A percentile compares a stretch with the other conserved stretches of the same genome.
Evolutionary conservation across 768 basidiomycete species (phyloP).

Genomic region (Panus rudis): DNA sequence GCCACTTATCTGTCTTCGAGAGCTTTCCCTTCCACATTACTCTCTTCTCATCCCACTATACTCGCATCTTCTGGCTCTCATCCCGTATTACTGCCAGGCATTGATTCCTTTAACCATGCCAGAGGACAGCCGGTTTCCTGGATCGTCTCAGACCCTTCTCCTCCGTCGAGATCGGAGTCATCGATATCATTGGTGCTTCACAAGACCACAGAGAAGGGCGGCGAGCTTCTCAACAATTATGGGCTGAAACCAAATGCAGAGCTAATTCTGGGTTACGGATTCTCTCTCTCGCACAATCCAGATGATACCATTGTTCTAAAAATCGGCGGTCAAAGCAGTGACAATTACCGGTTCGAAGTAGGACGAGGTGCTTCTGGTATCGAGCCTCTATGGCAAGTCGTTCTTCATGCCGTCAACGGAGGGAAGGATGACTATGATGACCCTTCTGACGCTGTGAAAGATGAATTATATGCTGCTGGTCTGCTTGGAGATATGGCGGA

Average conservation of each 20-base stretch:
- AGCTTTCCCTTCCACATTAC: constrained; percentile 81
- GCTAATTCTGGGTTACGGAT: constrained; percentile 88
- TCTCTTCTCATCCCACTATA: constrained; percentile 51
- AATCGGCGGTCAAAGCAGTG: constrained; percentile 42
- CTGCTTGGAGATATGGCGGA: constrained; percentile 63
- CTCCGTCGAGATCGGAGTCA: constrained; percentile 1
- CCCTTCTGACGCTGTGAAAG: constrained; percentile 32
- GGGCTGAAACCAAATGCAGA: constrained; percentile 88
- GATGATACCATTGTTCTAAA: constrained; percentile 84
- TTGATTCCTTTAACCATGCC: constrained; percentile 83
- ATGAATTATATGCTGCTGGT: constrained; percentile 62
- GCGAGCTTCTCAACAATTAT: constrained; percentile 86
- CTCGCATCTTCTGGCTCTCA: constrained; percentile 44
- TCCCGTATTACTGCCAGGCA: constrained; percentile 79
- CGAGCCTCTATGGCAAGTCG: constrained; percentile 54
- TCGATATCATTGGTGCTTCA: constrained; percentile 60
- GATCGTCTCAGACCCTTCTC: constrained; percentile 49
- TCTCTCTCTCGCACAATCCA: constrained; percentile 69
- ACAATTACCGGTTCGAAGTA: constrained; percentile 48
- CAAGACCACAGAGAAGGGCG: constrained; percentile 28
- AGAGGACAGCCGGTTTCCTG: constrained; percentile 79
- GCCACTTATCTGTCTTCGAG: constrained; percentile 80
- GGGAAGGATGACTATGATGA: constrained; percentile 21
- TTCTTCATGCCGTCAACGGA: constrained; percentile 29
- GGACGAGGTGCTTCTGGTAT: constrained; percentile 49